Conservation (phyloP, 441 rosid species). For the Melastoma candidum region DNA sequence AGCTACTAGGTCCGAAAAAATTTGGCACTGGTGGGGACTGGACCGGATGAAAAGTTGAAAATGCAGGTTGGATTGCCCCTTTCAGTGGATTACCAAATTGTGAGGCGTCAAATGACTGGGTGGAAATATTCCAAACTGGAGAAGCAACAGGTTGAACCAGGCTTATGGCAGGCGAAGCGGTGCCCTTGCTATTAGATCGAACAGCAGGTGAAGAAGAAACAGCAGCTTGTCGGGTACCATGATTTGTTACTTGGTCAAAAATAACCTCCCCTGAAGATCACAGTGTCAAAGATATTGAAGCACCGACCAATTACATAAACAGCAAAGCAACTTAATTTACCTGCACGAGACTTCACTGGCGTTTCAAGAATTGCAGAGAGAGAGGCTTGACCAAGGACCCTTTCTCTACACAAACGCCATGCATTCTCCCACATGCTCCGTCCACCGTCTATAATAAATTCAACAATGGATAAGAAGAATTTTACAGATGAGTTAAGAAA, state of each 20-base stretch:
- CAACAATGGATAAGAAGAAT: conserved; percentile 16
- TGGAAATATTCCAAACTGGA: conserved; percentile 77
- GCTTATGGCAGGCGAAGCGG: conserved; percentile 36
- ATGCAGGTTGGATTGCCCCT: conserved; percentile 48
- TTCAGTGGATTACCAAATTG: conserved; percentile 56
- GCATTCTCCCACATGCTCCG: conserved; percentile 81
- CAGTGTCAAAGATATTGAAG: conserved; percentile 11
- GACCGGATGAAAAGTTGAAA: conserved; percentile 61
- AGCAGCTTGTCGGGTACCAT: conserved; percentile 39
- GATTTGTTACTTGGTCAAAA: conserved; percentile 49
- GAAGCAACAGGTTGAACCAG: conserved; percentile 74
- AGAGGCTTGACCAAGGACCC: conserved; percentile 47
- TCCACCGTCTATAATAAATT: conserved; percentile 56
- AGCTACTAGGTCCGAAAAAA: conserved; percentile 45
- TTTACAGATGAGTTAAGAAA: conserved; percentile 5
- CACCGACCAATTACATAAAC: conserved; percentile 9
- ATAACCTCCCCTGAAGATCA: conserved; percentile 31
- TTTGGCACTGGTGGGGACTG: conserved; percentile 56
- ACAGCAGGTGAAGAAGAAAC: conserved; percentile 39
- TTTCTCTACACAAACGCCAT: conserved; percentile 64
- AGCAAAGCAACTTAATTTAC: conserved; percentile 27
- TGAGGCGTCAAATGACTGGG: conserved; percentile 44
- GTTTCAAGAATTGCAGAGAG: conserved; percentile 48
- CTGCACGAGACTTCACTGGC: conserved; percentile 59
- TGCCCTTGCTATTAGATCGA: conserved; percentile 45